Evolutionary conservation across 208 protist species (phyloP).

Genomic region (Porcisia deanei): DNA sequence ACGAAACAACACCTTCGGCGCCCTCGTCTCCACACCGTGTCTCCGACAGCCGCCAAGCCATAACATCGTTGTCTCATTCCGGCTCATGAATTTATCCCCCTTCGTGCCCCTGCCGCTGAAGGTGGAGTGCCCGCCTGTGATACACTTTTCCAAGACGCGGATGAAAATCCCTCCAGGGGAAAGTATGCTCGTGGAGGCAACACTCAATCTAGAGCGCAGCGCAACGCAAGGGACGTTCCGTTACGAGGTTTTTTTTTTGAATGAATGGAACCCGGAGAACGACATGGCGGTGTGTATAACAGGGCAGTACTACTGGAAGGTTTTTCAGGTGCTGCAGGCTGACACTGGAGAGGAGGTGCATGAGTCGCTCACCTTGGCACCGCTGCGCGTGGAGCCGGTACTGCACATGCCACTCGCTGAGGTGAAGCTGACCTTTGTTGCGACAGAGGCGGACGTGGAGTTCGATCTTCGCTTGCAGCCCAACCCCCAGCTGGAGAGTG

Average conservation of each 20-base stretch:
- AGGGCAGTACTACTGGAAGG: slow-evolving; percentile 86
- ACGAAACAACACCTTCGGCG: slow-evolving; percentile 25
- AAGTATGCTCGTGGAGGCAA: slow-evolving; percentile 52
- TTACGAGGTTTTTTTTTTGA: slow-evolving; percentile 81
- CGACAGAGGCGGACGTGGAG: slow-evolving; percentile 64
- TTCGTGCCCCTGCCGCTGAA: slow-evolving; percentile 70
- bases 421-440: slow-evolving; percentile 58
- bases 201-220: slow-evolving; percentile 62
- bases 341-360: slow-evolving; percentile 46
- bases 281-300: slow-evolving; percentile 80
- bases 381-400: slow-evolving; percentile 50
- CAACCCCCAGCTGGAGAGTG: slow-evolving; percentile 65
- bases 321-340: slow-evolving; percentile 63
- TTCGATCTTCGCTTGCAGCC: slow-evolving; percentile 46
- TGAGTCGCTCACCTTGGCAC: slow-evolving; percentile 62
- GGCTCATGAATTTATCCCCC: slow-evolving; percentile 65
- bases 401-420: slow-evolving; percentile 56
- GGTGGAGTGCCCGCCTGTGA: slow-evolving; percentile 74
- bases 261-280: slow-evolving; percentile 86
- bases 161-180: slow-evolving; percentile 61
- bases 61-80: slow-evolving; percentile 31
- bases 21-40: slow-evolving; percentile 9
- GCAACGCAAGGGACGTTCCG: slow-evolving; percentile 74
- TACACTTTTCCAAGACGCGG: slow-evolving; percentile 63
- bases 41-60: slow-evolving; percentile 12